Base-by-base conservation (phyloP, 192 early-diverging fungal species). In the Spinellus fusiger region DNA sequence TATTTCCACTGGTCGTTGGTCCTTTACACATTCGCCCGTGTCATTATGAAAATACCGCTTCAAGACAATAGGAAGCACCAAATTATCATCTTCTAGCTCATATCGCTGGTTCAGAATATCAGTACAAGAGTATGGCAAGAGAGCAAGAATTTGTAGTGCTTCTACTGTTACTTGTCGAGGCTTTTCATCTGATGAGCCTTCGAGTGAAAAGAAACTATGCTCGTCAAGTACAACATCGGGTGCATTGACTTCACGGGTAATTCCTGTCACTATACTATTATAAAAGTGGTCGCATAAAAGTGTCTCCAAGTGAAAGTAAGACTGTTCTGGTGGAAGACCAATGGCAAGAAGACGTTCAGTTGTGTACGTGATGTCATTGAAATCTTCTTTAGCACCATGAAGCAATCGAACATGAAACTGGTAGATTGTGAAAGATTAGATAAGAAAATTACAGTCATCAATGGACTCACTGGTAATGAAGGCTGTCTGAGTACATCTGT, bases 321-420 rank as follows among this genome's bases (percentile, higher is more conserved):
- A 29, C 18, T 52, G 50, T 23, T 52, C 26, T 9, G 10, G 10
- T 18, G 50, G 50, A 29, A 52, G 26, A 52, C 26, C 26, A 3
- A 52, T 25, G 26, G 50, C 15, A 25, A 52, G 18, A 4, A 52
- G 26, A n/a, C 50, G 50, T 29, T 52, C 50, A 29, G 50, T 52
- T 28, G 31, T 52, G 26, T 29, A 29, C 5, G 26, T 25, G 31
- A 29, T 28, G 18, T 52, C 50, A 52, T 52, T 28, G 3, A 28
- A 52, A 16, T 52, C 50, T 52, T 52, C 26, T 29, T 52, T 52
- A 26, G 27, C 50, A 13, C 50, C 50, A 52, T 52, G 50, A n/a
- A 52, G 31, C 18, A 52, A 52, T 52, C 50, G 26, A 52, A 52
- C 31, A 29, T 52, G 50, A 52, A 52, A 52, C 50, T 52, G 31